A percentile compares a stretch with the other conserved stretches of the same genome.
Conservation (phyloP, 768 basidiomycete species). For the Naematelia encephala region DNA sequence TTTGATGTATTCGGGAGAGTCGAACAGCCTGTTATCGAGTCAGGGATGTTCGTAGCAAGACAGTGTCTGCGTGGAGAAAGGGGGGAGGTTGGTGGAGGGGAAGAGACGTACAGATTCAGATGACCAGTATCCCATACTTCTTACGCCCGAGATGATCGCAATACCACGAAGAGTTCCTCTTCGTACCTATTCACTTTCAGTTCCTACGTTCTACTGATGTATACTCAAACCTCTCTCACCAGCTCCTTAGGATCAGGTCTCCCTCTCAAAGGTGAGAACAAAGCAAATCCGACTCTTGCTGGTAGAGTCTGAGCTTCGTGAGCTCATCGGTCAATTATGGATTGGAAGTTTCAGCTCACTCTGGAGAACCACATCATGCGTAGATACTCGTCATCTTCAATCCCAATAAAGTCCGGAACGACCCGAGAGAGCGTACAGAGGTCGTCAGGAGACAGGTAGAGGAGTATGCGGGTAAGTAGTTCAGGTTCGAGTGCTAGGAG, state of each 20-base stretch:
- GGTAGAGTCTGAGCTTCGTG: slow-evolving; percentile 8
- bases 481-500: slow-evolving; percentile 3
- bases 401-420: slow-evolving; percentile 7
- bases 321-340: not conserved
- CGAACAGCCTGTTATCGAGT: slow-evolving; percentile 12
- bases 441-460: slow-evolving; percentile 15
- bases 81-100: not conserved
- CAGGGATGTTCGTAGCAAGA: no score
- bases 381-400: slow-evolving; percentile 12
- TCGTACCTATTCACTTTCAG: slow-evolving; percentile 2
- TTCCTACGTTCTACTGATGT: not conserved
- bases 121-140: slow-evolving; percentile 7
- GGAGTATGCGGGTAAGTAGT: slow-evolving; percentile 9
- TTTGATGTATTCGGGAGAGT: slow-evolving; percentile 12
- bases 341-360: not conserved
- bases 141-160: slow-evolving; percentile 13
- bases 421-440: slow-evolving; percentile 7
- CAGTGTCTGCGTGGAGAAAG: not conserved
- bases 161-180: slow-evolving; percentile 14
- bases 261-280: slow-evolving; percentile 11
- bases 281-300: slow-evolving; percentile 1
- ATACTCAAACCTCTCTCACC: slow-evolving; percentile 6
- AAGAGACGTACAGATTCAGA: slow-evolving; percentile 10
- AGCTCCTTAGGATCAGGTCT: slow-evolving; percentile 13
- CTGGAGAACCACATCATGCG: slow-evolving; percentile 9